These are phyloP conservation scores for Fragaria vesca DNA, from an alignment of 306 rosid genomes.

Conservation along the genomic window DNA sequence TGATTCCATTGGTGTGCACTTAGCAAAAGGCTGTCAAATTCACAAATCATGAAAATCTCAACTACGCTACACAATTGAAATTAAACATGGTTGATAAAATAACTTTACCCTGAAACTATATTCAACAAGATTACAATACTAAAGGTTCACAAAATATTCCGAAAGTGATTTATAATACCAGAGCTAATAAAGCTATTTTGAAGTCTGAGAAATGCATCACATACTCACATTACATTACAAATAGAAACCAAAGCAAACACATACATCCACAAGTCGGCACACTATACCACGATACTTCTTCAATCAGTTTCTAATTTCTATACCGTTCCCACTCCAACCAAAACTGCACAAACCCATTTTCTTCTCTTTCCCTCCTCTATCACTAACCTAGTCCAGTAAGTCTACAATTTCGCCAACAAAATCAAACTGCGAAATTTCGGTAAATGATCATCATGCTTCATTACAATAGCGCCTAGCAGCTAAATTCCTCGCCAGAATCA, in stretches of 20 bases:
- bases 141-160: background rate
- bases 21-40: constrained; percentile 11
- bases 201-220: background rate
- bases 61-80: background rate
- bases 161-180: background rate
- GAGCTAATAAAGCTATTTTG: background rate
- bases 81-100: background rate
- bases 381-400: background rate
- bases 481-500: background rate
- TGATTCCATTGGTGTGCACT: constrained; percentile 18
- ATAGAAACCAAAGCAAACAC: background rate
- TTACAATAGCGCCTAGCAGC: background rate
- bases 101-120: background rate
- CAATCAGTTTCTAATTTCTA: background rate
- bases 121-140: background rate
- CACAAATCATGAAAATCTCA: constrained; percentile 10
- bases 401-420: background rate
- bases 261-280: background rate
- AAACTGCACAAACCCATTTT: background rate
- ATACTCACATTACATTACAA: background rate
- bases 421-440: background rate
- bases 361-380: background rate
- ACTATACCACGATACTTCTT: background rate
- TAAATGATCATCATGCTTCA: background rate
- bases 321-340: background rate